These are phyloP conservation scores for Leccinum angustisporum DNA, from an alignment of 1,284 basidiomycete species.

Conservation along the genomic window DNA sequence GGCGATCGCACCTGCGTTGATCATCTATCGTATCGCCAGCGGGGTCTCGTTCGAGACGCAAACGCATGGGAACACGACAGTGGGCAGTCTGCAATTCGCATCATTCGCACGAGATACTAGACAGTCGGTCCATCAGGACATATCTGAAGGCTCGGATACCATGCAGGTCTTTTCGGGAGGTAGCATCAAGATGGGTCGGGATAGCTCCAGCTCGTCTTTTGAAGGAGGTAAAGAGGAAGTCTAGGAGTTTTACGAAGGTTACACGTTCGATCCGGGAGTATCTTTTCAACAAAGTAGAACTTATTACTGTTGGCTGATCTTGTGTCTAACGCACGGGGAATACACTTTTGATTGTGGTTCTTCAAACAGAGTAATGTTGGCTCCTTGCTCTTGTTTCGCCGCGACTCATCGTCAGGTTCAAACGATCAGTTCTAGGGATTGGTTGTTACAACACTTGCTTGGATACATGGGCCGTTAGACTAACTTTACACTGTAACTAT, in stretches of 20 bases:
- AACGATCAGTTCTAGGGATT: too few relatives aligned
- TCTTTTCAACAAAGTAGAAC: neutral
- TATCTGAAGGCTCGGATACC: slow-evolving; percentile 11
- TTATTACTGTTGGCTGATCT: neutral
- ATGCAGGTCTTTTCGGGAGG: slow-evolving; percentile 2
- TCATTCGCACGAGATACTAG: neutral
- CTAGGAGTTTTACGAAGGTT: neutral
- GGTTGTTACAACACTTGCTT: too few relatives aligned
- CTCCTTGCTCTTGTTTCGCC: too few relatives aligned
- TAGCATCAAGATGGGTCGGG: neutral
- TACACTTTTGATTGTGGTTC: neutral
- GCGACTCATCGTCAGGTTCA: too few relatives aligned
- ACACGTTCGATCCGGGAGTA: neutral
- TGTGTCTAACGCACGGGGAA: neutral
- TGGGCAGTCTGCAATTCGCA: slow-evolving; percentile 13
- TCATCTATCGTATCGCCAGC: slow-evolving; percentile 22
- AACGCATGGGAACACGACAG: neutral
- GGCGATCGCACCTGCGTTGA: slow-evolving; percentile 22
- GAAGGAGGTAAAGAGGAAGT: slow-evolving; percentile 15
- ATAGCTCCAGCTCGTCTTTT: slow-evolving; percentile 17
- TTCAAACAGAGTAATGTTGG: neutral
- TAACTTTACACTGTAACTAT: neutral
- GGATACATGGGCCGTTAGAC: neutral
- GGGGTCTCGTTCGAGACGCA: slow-evolving; percentile 20
- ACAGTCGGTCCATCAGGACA: neutral